Base-by-base conservation (phyloP, 352 stramenopile species). In the Peronosclerospora sorghi region DNA sequence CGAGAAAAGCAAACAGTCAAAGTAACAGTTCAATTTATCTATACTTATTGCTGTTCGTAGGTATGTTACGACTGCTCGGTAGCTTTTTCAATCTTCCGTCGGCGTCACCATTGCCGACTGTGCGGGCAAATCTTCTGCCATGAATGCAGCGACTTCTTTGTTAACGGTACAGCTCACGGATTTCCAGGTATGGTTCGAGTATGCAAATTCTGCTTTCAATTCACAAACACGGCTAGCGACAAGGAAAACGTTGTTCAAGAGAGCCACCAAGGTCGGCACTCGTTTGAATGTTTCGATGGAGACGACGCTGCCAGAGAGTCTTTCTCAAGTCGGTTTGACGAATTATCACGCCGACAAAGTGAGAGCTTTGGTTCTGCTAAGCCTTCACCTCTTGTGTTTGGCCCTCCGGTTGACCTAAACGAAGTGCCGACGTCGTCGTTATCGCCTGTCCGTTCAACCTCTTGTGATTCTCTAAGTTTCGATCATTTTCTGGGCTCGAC, bases 81-180 rank as follows among this genome's bases (percentile, higher is more conserved):
- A 6, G 53, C 73, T 15, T 93, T 93, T 55, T 81, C 74, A n/a
- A 55, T 93, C 26, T 93, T 90, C 28, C 67, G 73, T 6, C 68
- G 80, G 10, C 71, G 80, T n/a, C 80, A 93, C 41, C 80, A 93
- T 56, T 93, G 80, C 45, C 75, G 80, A n/a, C 54, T 88, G 1
- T 93, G 80, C 23, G 80, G 80, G 3, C 72, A 85, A 56, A 90
- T 93, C 42, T 93, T 89, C 30, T 93, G 80, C 41, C 71, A 86
- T 49, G 66, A 83, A 28, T 93, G 80, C 62, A 90, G 80, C 45
- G 73, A 73, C 40, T 60, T 79, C 20, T 87, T 88, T 26, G 66
- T 90, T 15, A 59, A 87, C n/a, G 70, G 73, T 28, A 45, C 48
- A 10, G 41, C 58, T 18, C 67, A 88, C 28, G 74, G 70, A 0